These are phyloP conservation scores for Diaporthe eres DNA, from an alignment of 2,329 filamentous ascomycete species.

Conservation along the genomic window DNA sequence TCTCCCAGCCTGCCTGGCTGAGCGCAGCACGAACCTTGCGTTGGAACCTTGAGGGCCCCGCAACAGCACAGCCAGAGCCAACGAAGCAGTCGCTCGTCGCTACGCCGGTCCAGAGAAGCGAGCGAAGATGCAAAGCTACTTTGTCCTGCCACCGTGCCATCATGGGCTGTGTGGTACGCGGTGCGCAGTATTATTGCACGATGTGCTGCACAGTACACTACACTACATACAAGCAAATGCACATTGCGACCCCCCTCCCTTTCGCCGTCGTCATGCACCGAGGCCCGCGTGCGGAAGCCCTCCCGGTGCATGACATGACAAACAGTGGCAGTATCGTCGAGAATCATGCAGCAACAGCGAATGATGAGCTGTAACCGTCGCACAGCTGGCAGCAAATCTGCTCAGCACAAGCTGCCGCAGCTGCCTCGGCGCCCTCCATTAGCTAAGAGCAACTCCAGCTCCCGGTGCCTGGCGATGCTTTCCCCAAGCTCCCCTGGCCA, in stretches of 20 bases:
- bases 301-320: slow-evolving; percentile 35
- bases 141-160: slow-evolving; percentile 28
- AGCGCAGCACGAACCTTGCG: slow-evolving; percentile 25
- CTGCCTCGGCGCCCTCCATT: slow-evolving; percentile 14
- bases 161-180: not conserved
- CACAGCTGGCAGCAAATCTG: slow-evolving; percentile 37
- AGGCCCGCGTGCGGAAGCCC: slow-evolving; percentile 6
- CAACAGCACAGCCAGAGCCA: slow-evolving; percentile 19
- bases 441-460: slow-evolving; percentile 37
- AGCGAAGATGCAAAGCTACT: slow-evolving; percentile 8
- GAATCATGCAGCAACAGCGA: slow-evolving; percentile 38
- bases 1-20: slow-evolving; percentile 29
- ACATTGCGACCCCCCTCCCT: slow-evolving; percentile 24
- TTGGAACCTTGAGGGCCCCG: slow-evolving; percentile 12
- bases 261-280: slow-evolving; percentile 10
- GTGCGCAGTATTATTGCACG: not conserved
- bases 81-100: not conserved
- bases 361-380: slow-evolving; percentile 35
- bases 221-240: slow-evolving; percentile 12
- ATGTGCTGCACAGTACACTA: slow-evolving; percentile 19
- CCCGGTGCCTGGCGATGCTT: slow-evolving; percentile 6
- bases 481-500: slow-evolving; percentile 36
- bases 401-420: slow-evolving; percentile 8
- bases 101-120: slow-evolving; percentile 19
- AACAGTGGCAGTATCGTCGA: slow-evolving; percentile 11